These are phyloP conservation scores for Harringtonia aguacate DNA, from an alignment of 2,329 filamentous ascomycete species.

Conservation along the genomic window DNA sequence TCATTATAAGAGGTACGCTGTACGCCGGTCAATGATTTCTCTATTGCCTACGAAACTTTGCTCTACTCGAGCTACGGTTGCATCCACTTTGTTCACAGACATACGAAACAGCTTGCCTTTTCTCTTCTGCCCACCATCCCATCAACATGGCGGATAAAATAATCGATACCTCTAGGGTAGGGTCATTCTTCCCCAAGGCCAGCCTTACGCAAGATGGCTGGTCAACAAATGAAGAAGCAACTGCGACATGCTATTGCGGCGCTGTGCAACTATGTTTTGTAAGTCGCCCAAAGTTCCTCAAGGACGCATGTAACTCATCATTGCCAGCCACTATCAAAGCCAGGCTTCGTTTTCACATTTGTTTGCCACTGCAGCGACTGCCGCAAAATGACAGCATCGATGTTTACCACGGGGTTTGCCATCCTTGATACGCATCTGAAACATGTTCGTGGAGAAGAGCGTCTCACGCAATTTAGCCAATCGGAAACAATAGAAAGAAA, in stretches of 20 bases:
- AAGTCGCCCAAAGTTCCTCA: neutral
- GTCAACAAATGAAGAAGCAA: conserved; percentile 34
- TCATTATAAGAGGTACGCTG: no score
- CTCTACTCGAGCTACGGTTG: no score
- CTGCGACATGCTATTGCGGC: conserved; percentile 49
- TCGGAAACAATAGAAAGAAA: conserved; percentile 33
- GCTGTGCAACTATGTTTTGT: conserved; percentile 39
- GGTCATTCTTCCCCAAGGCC: conserved; percentile 26
- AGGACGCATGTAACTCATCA: neutral
- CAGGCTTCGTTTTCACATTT: conserved; percentile 37
- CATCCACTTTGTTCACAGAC: no score
- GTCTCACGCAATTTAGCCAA: conserved; percentile 35
- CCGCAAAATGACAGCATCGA: conserved; percentile 50
- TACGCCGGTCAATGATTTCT: no score
- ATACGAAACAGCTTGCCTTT: no score
- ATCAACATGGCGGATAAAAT: no score
- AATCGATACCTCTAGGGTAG: no score
- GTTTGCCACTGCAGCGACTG: conserved; percentile 52
- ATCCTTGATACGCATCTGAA: conserved; percentile 31
- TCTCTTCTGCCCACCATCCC: no score
- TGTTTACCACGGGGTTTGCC: conserved; percentile 50
- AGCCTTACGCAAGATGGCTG: conserved; percentile 18
- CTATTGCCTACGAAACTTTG: no score
- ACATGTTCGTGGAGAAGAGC: conserved; percentile 40
- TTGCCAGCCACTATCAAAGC: conserved; percentile 30